Evolutionary conservation across 768 basidiomycete genomes (phyloP).

Genomic region (Suillus decipiens): DNA sequence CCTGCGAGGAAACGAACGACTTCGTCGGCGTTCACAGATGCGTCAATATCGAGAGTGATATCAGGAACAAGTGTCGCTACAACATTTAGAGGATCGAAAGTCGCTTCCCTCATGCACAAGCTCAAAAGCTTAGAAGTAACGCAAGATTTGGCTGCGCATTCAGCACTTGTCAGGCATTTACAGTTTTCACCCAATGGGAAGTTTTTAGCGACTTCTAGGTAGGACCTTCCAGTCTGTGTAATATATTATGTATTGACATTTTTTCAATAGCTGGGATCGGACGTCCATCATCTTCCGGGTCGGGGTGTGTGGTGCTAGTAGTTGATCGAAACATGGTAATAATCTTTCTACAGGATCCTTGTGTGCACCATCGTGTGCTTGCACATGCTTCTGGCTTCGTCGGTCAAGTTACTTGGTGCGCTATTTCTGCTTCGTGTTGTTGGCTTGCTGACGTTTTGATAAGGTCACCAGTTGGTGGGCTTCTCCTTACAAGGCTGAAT

Average conservation of each 20-base stretch:
- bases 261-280: slow-evolving; percentile 59
- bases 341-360: slow-evolving; percentile 47
- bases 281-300: slow-evolving; percentile 69
- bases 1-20: slow-evolving; percentile 40
- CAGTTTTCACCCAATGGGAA: slow-evolving; percentile 79
- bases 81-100: slow-evolving; percentile 49
- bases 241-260: not conserved
- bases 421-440: not conserved
- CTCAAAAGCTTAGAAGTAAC: slow-evolving; percentile 54
- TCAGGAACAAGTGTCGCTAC: slow-evolving; percentile 18
- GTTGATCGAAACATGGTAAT: not conserved
- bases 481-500: slow-evolving; percentile 63
- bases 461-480: slow-evolving; percentile 66
- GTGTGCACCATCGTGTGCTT: slow-evolving; percentile 60
- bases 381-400: slow-evolving; percentile 74
- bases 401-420: slow-evolving; percentile 73
- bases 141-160: slow-evolving; percentile 64
- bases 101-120: slow-evolving; percentile 56
- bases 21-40: slow-evolving; percentile 28
- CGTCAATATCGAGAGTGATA: not conserved
- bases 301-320: slow-evolving; percentile 42
- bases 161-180: slow-evolving; percentile 68
- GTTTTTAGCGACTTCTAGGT: slow-evolving; percentile 75
- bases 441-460: slow-evolving; percentile 7
- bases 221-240: slow-evolving; percentile 14